These are phyloP conservation scores for Pichia sp. DNA, from an alignment of 1,139 yeast genomes.

Conservation along the genomic window DNA sequence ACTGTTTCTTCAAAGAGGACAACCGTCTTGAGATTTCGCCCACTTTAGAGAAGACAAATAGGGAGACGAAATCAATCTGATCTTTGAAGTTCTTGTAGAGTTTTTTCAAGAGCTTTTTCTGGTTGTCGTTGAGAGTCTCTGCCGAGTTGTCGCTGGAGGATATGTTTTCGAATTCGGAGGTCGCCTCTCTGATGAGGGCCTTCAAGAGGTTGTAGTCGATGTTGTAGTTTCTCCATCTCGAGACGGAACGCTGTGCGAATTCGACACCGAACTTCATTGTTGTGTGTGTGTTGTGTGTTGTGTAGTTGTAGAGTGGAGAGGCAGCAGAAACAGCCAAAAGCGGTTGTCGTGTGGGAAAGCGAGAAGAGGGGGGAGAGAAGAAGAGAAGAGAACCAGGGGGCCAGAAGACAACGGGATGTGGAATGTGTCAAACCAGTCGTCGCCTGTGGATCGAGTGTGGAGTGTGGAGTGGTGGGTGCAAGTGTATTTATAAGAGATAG, in stretches of 20 bases:
- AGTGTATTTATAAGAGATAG: no score
- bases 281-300: background rate
- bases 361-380: no score
- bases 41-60: conserved; percentile 64
- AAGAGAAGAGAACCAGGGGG: no score
- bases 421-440: no score
- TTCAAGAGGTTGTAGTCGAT: conserved; percentile 81
- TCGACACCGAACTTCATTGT: conserved; percentile 81
- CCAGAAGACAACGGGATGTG: no score
- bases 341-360: no score
- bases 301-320: no score
- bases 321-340: no score
- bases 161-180: conserved; percentile 32
- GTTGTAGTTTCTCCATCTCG: conserved; percentile 86
- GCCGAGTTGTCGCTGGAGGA: conserved; percentile 11
- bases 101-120: conserved; percentile 23
- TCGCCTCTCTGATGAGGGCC: conserved; percentile 51
- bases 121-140: conserved; percentile 18
- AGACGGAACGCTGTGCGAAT: conserved; percentile 66
- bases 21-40: conserved; percentile 48
- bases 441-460: no score
- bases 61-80: conserved; percentile 37
- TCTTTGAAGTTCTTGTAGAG: conserved; percentile 34
- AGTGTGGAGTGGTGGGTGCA: no score
- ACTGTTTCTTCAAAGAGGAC: conserved; percentile 24